phyloP scores from a whole-genome alignment of 768 basidiomycete species.

The Serendipita sp. region DNA sequence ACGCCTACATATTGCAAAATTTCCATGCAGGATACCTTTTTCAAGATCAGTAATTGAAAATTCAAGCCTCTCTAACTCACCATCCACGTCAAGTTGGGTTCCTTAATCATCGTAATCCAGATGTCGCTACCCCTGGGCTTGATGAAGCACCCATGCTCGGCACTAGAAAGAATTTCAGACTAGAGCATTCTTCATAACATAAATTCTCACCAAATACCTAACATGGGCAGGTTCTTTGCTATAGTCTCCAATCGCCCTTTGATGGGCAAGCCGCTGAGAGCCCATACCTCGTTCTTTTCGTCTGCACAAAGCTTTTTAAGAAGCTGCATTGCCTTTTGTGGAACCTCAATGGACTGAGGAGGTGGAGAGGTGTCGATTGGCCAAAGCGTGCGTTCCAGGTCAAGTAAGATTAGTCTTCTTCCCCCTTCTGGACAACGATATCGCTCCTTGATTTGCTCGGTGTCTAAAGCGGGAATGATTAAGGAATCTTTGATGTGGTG shows the following conservation, averaged over 20 bases:
- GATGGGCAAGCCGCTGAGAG: conserved; percentile 58
- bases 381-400: conserved; percentile 75
- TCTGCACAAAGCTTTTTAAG: conserved; percentile 46
- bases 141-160: conserved; percentile 80
- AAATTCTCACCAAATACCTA: conserved; percentile 56
- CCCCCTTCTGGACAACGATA: conserved; percentile 26
- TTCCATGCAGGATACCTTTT: conserved; percentile 51
- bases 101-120: conserved; percentile 72
- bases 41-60: not conserved
- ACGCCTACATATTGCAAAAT: conserved; percentile 61
- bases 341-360: conserved; percentile 17
- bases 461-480: conserved; percentile 26
- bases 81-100: conserved; percentile 64
- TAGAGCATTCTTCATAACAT: not conserved
- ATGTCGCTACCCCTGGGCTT: conserved; percentile 31
- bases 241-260: conserved; percentile 48
- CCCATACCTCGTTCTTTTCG: conserved; percentile 59
- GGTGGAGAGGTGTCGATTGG: conserved; percentile 9
- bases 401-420: conserved; percentile 51
- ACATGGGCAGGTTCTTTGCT: conserved; percentile 38
- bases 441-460: conserved; percentile 40
- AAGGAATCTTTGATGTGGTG: conserved; percentile 24
- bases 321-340: conserved; percentile 26
- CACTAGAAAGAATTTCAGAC: conserved; percentile 23
- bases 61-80: not conserved